Evolutionary conservation across 371 early-diverging fungal species (phyloP).

Genomic region (Smittium mucronatum): DNA sequence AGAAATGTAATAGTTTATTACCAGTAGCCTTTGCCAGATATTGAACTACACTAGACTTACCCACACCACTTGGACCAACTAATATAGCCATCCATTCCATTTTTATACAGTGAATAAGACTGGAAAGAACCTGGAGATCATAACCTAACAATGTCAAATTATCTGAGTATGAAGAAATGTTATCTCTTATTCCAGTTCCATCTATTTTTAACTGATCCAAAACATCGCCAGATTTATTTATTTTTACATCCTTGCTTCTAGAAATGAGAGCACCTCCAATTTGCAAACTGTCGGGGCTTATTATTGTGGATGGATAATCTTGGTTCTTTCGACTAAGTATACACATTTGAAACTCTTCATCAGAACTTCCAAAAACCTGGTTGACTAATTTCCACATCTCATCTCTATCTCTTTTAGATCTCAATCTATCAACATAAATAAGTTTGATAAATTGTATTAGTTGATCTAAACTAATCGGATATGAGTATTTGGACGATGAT

Average conservation of each 20-base stretch:
- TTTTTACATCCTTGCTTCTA: too few species aligned
- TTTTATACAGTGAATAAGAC: constrained; percentile 76
- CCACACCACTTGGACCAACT: constrained; percentile 71
- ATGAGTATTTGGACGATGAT: constrained; percentile 15
- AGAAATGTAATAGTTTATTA: constrained; percentile 69
- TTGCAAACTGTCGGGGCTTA: constrained; percentile 30
- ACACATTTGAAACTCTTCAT: neutral
- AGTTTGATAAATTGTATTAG: constrained; percentile 66
- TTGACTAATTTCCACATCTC: constrained; percentile 49
- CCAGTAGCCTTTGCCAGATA: constrained; percentile 69
- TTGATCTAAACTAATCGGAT: constrained; percentile 24
- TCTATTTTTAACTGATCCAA: constrained; percentile 2
- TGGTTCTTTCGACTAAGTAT: neutral
- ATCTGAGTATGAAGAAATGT: neutral
- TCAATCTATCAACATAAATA: constrained; percentile 80
- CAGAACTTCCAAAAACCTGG: constrained; percentile 40
- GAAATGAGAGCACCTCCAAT: constrained; percentile 57
- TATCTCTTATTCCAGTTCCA: neutral
- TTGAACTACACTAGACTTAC: constrained; percentile 81
- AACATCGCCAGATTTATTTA: constrained; percentile 8
- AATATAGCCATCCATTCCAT: constrained; percentile 86
- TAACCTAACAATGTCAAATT: constrained; percentile 39
- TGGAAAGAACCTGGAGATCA: constrained; percentile 53
- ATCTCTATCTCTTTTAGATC: constrained; percentile 62
- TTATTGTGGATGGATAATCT: neutral